Percentiles rank a stretch among this genome's conserved stretches.
Evolutionary conservation across 2,329 filamentous ascomycete species (phyloP).

Genomic region (Zarea fungicola): DNA sequence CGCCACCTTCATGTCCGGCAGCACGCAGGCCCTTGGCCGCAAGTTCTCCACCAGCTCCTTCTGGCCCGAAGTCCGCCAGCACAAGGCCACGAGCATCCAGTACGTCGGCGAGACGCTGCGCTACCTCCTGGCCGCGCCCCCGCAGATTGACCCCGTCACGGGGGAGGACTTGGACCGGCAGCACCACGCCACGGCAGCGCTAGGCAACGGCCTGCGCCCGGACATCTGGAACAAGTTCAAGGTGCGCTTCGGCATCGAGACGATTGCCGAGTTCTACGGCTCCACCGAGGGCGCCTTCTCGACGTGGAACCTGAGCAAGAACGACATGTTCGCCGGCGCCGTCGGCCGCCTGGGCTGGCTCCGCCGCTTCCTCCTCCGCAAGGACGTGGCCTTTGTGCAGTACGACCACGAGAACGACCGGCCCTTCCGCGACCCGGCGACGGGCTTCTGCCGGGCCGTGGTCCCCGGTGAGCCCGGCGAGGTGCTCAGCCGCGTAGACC

Average conservation of each 20-base stretch:
- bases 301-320: constrained; percentile 67
- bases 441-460: constrained; percentile 61
- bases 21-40: constrained; percentile 65
- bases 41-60: constrained; percentile 75
- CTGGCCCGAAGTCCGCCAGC: constrained; percentile 69
- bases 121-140: constrained; percentile 67
- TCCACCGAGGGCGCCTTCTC: constrained; percentile 67
- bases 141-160: constrained; percentile 55
- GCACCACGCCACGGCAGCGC: constrained; percentile 68
- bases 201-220: constrained; percentile 80
- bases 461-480: constrained; percentile 64
- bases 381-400: constrained; percentile 53
- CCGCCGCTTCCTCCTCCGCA: constrained; percentile 48
- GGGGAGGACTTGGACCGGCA: constrained; percentile 65
- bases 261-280: constrained; percentile 76
- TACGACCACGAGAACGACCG: constrained; percentile 67
- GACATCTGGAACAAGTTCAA: constrained; percentile 85
- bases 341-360: constrained; percentile 69
- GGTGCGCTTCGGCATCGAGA: constrained; percentile 68
- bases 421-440: constrained; percentile 61
- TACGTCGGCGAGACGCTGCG: constrained; percentile 87
- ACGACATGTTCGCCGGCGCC: constrained; percentile 69
- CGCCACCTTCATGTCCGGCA: constrained; percentile 53
- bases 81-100: constrained; percentile 70
- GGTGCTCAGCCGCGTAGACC: constrained; percentile 65